A percentile compares a stretch with the other conserved stretches of the same genome.
Conservation (phyloP, 176 grass and related monocot species). For the Avena sativa region DNA sequence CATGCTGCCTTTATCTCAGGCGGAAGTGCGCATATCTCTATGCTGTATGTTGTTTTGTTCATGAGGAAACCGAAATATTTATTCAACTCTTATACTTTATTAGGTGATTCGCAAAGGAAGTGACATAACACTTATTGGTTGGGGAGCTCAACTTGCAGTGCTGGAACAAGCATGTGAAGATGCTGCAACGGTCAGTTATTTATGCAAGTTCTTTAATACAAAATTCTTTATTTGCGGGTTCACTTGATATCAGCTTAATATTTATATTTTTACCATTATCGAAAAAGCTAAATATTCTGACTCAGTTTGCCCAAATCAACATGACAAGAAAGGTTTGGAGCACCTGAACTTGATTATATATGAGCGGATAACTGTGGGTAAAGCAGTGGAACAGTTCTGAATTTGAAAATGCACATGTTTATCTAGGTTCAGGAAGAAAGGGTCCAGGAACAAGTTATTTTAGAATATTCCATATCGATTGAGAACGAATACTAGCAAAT, state of each 20-base stretch:
- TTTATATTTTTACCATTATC: not conserved
- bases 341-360: conserved; percentile 13
- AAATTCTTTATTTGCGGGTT: not conserved
- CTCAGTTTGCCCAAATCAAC: not conserved
- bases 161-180: conserved; percentile 87
- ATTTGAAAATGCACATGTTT: not conserved
- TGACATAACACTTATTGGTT: conserved; percentile 91
- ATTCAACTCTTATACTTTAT: conserved; percentile 34
- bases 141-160: conserved; percentile 92
- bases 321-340: not conserved
- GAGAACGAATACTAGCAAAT: not conserved
- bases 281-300: not conserved
- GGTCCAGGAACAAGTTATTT: not conserved
- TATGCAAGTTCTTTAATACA: not conserved
- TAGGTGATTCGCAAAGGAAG: conserved; percentile 84
- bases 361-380: not conserved
- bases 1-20: conserved; percentile 84
- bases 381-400: not conserved
- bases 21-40: conserved; percentile 64
- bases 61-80: not conserved
- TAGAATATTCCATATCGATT: not conserved
- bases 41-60: not conserved
- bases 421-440: not conserved
- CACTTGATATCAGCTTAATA: not conserved
- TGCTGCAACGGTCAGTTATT: conserved; percentile 71